These are phyloP conservation scores for Collybia nuda DNA, from an alignment of 768 basidiomycete genomes.

Conservation along the genomic window DNA sequence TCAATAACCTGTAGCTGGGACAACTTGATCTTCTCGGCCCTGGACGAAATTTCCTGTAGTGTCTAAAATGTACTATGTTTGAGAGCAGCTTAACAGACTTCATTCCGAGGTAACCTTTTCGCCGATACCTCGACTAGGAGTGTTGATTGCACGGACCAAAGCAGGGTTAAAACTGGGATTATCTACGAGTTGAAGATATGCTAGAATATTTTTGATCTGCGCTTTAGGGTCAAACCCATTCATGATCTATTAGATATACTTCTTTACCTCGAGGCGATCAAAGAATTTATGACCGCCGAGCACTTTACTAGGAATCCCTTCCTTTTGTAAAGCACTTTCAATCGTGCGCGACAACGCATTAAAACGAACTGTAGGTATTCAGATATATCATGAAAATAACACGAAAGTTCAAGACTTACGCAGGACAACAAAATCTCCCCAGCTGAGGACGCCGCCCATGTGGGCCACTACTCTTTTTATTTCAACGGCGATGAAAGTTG, in stretches of 20 bases:
- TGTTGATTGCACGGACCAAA: constrained; percentile 70
- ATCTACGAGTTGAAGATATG: constrained; percentile 80
- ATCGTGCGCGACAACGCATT: constrained; percentile 77
- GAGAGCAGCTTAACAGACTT: not conserved
- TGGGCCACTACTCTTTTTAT: constrained; percentile 73
- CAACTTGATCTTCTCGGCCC: constrained; percentile 50
- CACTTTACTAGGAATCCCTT: constrained; percentile 75
- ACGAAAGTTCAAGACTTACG: constrained; percentile 39
- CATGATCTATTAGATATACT: not conserved
- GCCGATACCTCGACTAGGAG: constrained; percentile 71
- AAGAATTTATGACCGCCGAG: constrained; percentile 87
- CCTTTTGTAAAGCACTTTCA: constrained; percentile 74
- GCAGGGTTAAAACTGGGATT: constrained; percentile 68
- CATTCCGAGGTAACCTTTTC: constrained; percentile 58
- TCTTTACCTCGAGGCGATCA: constrained; percentile 69
- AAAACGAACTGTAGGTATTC: constrained; percentile 58
- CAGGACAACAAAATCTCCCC: constrained; percentile 80
- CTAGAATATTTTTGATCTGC: constrained; percentile 77
- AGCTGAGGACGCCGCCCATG: constrained; percentile 69
- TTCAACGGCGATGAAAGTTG: constrained; percentile 68
- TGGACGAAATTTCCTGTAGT: constrained; percentile 52
- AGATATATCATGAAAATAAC: not conserved
- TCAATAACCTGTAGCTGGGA: constrained; percentile 62
- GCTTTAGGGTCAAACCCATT: not conserved
- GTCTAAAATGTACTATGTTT: constrained; percentile 38